Percentiles rank a stretch among this genome's conserved stretches.
Conservation (phyloP, 495 filamentous ascomycete genomes). For the Neurospora sp. region DNA sequence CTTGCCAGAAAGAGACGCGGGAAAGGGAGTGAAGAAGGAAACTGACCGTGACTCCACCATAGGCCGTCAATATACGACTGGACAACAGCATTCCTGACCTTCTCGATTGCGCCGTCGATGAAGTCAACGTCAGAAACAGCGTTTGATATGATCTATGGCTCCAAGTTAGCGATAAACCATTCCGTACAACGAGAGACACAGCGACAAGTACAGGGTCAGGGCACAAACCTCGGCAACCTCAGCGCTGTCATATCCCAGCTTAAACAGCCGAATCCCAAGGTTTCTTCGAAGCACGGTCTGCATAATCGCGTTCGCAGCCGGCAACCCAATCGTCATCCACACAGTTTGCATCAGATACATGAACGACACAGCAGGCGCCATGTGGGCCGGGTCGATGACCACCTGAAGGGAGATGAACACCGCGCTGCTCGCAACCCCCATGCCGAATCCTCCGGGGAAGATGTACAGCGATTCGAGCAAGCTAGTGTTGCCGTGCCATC, state of each 20-base stretch:
- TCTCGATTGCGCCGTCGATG: constrained; percentile 33
- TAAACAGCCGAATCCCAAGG: constrained; percentile 13
- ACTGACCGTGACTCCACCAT: constrained; percentile 28
- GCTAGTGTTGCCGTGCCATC: constrained; percentile 54
- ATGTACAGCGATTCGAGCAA: constrained; percentile 55
- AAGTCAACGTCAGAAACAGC: constrained; percentile 40
- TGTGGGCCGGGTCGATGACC: constrained; percentile 38
- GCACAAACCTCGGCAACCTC: constrained; percentile 18
- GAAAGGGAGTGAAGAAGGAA: not conserved
- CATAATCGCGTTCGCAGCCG: constrained; percentile 37
- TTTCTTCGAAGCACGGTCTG: constrained; percentile 16
- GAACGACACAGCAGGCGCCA: constrained; percentile 46
- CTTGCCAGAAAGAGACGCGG: not conserved
- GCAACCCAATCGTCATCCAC: constrained; percentile 43
- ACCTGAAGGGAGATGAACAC: constrained; percentile 50
- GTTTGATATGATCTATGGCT: constrained; percentile 25
- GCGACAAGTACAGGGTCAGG: no score
- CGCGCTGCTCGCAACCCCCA: constrained; percentile 41
- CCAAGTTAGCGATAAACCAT: not conserved
- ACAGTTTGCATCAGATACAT: constrained; percentile 43
- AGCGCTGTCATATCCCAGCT: constrained; percentile 12
- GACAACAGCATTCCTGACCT: constrained; percentile 20
- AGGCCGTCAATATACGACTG: constrained; percentile 29
- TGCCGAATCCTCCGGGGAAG: constrained; percentile 46
- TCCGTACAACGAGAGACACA: not conserved